Conservation (phyloP, 352 stramenopile genomes). For the Phytophthora constricta region DNA sequence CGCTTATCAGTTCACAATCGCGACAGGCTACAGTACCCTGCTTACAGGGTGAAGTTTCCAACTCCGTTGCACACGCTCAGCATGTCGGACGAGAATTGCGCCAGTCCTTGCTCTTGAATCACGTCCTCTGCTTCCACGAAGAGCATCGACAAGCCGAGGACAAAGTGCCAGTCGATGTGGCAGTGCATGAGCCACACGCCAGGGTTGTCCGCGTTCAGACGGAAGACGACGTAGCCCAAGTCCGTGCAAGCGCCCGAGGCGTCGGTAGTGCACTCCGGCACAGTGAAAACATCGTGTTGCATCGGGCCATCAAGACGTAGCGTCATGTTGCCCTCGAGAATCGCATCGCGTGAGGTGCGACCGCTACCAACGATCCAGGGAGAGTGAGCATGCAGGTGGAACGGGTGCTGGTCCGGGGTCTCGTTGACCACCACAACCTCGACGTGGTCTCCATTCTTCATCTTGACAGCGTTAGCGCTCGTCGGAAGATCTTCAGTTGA, state of each 20-base stretch:
- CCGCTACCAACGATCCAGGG: constrained; percentile 48
- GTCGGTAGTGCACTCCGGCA: constrained; percentile 42
- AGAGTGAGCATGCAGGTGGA: constrained; percentile 52
- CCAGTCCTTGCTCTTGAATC: constrained; percentile 38
- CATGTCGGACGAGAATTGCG: constrained; percentile 39
- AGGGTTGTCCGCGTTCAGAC: constrained; percentile 51
- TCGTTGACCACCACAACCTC: constrained; percentile 53
- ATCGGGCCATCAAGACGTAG: constrained; percentile 40
- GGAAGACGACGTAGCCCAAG: constrained; percentile 46
- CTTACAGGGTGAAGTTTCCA: constrained; percentile 40
- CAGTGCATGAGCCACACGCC: constrained; percentile 60
- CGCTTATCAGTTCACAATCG: neutral
- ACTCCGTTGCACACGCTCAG: constrained; percentile 39
- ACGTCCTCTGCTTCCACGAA: constrained; percentile 46
- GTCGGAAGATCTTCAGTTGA: constrained; percentile 37
- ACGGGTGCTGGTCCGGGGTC: constrained; percentile 49
- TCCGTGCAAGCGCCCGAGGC: constrained; percentile 30
- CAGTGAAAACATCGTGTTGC: constrained; percentile 50
- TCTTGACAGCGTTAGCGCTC: constrained; percentile 34
- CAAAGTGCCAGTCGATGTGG: constrained; percentile 60
- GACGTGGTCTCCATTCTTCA: constrained; percentile 42
- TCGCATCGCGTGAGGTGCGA: constrained; percentile 19
- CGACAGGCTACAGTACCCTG: neutral
- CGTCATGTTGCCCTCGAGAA: constrained; percentile 28
- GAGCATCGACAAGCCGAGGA: constrained; percentile 48